Base-by-base conservation (phyloP, 192 early-diverging fungal genomes). In the Podila minutissima region DNA sequence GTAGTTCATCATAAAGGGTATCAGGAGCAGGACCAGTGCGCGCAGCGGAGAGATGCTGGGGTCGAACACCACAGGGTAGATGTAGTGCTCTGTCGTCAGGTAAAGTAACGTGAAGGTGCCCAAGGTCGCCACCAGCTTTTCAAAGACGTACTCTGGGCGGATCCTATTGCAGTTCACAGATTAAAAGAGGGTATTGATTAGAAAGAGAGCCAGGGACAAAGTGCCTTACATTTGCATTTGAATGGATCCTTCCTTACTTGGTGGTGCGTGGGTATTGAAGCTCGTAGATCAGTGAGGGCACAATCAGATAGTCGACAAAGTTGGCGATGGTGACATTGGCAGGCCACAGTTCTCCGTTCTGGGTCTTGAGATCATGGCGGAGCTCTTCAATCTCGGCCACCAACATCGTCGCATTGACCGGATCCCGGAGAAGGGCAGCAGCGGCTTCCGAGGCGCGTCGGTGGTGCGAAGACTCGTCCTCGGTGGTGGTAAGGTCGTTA, bases 271-370 rank as follows among this genome's bases (percentile, higher is more conserved):
- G 97, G 74, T 97, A 99, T 69, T 95, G 92, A 41, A 97, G 84
- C 82, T 97, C 94, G 71, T 99, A 99, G 9, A 99, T 97, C 64
- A 99, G 87, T 11, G 94, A 89, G 11, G 97, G 97, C 13, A 97
- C 87, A 12, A 96, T 82, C 69, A 97, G 84, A 84, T 94, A 99
- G 83, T 97, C 94, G 8, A 91, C 38, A 83, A 93, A 99, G 82
- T 97, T 99, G 37, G 50, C 41, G 60, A 95, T 51, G 9, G 95
- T 97, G 33, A 96, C 78, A 72, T 97, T 97, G 11, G 86, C 76
- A 0, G 97, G 96, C 82, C 81, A 75, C 63, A 86, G 84, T 22
- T 87, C 82, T 31, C 89, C 88, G 19, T 71, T 62, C 29, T 76
- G 64, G 26, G 85, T 85, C 9, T 85, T 66, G 11, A 93, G 85